Evolutionary conservation across 495 filamentous ascomycete genomes (phyloP), one percentile per base, ranked within the genome.

Genomic region (Penicillium maclennaniae): DNA sequence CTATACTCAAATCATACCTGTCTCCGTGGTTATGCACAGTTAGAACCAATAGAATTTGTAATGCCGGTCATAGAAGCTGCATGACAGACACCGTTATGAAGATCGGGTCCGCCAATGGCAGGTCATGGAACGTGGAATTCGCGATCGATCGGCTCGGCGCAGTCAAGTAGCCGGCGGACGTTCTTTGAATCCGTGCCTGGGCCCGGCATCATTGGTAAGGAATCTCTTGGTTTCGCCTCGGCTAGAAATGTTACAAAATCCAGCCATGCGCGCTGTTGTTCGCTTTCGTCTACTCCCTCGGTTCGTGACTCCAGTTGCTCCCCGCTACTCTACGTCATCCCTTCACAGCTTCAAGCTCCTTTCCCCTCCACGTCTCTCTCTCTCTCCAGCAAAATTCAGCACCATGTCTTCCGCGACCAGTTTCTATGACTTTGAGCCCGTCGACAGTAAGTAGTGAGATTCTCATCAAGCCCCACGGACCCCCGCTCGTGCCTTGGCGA

Each of bases 381-480:
- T 38, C 20, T 40, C 16, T 27, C 41, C 54, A 45, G 47, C 45
- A 17, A 54, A 49, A 39, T 44, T 55, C 63, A 63, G 53, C 53
- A 85, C 69, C 60, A 98, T 96, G 92, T 73, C 92, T 39, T 90
- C 91, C 46, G 91, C 91, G 54, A 93, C 91, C 12, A 82, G 73
- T 49, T 90, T 98, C 73, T 96, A 87, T 75, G 90, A 96, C 60
- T 96, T 97, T 73, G 90, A 87, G 75, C 84, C 89, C 40, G 79
- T 85, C 43, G 84, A 91, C 60, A 90, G 87, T 89, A 80, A 41
- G 85, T 82, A 39, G 23, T 37, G 7, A 23, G n/a, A n/a, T n/a
- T n/a, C n/a, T 7, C 37, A 26, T 15, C n/a, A n/a, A 43, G n/a
- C 26, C 27, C 19, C 12, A 37, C 16, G 15, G 10, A 34, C 3